Percentiles rank a stretch among this genome's conserved stretches.
phyloP scores from a whole-genome alignment of 106 monocot species.

The Agapanthus africanus region DNA sequence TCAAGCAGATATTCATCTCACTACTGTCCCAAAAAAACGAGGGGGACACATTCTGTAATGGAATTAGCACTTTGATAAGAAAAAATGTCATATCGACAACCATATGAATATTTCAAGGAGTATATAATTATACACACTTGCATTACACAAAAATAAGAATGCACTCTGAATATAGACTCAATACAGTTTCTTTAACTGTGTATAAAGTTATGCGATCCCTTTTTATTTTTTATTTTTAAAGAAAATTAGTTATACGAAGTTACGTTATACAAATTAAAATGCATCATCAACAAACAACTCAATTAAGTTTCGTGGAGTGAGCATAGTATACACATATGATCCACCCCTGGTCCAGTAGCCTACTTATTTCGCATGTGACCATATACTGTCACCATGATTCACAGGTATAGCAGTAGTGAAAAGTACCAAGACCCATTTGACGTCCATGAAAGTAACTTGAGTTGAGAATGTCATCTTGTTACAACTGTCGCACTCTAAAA shows the following conservation, averaged over 20 bases:
- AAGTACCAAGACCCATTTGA: neutral
- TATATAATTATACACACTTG: too few relatives aligned
- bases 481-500: neutral
- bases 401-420: neutral
- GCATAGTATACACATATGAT: neutral
- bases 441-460: neutral
- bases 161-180: neutral
- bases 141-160: neutral
- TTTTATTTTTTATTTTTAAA: too few relatives aligned
- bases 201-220: too few relatives aligned
- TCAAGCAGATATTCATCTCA: neutral
- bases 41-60: too few relatives aligned
- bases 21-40: too few relatives aligned
- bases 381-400: neutral
- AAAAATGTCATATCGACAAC: too few relatives aligned
- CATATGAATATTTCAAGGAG: too few relatives aligned
- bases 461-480: neutral
- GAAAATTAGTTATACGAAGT: too few relatives aligned
- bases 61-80: too few relatives aligned
- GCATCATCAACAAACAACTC: too few relatives aligned
- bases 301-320: too few relatives aligned
- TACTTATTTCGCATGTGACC: neutral
- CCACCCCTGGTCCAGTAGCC: neutral
- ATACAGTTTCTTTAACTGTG: neutral
- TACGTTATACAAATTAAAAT: too few relatives aligned